Percentiles rank a stretch among this genome's conserved stretches.
Conservation (phyloP, 345 rosid genomes). For the Geranium brycei region DNA sequence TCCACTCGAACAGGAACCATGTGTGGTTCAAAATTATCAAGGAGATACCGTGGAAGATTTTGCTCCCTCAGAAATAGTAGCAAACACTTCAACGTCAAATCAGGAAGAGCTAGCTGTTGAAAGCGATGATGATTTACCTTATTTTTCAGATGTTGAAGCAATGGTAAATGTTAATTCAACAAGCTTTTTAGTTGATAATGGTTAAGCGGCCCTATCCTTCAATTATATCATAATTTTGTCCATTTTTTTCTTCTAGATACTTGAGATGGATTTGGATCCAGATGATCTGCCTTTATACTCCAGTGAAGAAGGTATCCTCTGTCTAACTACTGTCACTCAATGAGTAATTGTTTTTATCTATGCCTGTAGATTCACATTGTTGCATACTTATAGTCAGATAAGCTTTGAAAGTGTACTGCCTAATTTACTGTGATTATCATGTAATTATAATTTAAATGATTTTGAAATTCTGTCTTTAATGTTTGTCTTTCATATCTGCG, state of each 20-base stretch:
- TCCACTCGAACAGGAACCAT: slow-evolving; percentile 15
- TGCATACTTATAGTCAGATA: neutral
- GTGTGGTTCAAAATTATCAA: slow-evolving; percentile 23
- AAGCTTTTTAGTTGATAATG: slow-evolving; percentile 1
- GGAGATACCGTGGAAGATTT: slow-evolving; percentile 18
- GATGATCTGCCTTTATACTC: slow-evolving; percentile 36
- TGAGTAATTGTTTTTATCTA: neutral
- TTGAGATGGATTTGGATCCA: slow-evolving; percentile 75
- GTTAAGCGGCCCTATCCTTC: neutral
- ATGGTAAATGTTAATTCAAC: slow-evolving; percentile 32
- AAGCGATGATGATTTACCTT: slow-evolving; percentile 68
- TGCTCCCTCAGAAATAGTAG: neutral
- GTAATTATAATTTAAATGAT: neutral
- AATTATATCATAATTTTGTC: slow-evolving; percentile 1
- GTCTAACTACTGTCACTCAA: neutral
- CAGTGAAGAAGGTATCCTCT: slow-evolving; percentile 36
- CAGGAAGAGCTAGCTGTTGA: slow-evolving; percentile 30
- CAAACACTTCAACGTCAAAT: neutral
- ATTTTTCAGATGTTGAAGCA: slow-evolving; percentile 66
- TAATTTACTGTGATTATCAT: neutral
- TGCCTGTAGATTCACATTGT: neutral
- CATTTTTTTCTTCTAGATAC: slow-evolving; percentile 27
- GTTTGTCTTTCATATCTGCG: neutral
- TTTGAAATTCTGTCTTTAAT: neutral
- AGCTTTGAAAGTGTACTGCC: too few species aligned